Evolutionary conservation across 2,329 filamentous ascomycete species (phyloP), one percentile per base, ranked within the genome.

Genomic region (Spiromastix sp.): DNA sequence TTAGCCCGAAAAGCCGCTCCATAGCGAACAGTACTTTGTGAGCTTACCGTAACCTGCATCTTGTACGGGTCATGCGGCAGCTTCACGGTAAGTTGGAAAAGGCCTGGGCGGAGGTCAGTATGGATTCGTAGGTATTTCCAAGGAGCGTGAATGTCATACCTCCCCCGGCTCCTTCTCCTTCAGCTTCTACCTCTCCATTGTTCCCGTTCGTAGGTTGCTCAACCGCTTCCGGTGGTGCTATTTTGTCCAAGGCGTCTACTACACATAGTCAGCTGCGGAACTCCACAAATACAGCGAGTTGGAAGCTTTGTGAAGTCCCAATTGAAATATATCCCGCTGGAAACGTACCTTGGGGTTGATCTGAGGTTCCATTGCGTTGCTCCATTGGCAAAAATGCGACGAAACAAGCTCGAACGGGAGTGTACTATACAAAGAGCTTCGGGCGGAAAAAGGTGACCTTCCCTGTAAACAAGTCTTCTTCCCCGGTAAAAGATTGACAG

Each of bases 11-110:
- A n/a, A n/a, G n/a, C n/a, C n/a, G n/a, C n/a, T n/a, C n/a, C n/a
- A n/a, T n/a, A n/a, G n/a, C n/a, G n/a, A n/a, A n/a, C n/a, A n/a
- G n/a, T n/a, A n/a, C n/a, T 31, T 25, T 6, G 24, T 25, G 15
- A 30, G 66, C 73, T 63, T 61, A 93, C 86, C 75, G 85, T 87
- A 48, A 95, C 78, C 57, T 87, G 77, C 52, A 93, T 82, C 61
- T 84, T 79, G 49, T 77, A 73, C 9, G 83, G 77, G 49, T 79
- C 74, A 55, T 87, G 81, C 37, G 89, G 89, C 39, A 95, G 74
- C 58, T 81, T 75, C 52, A 96, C 77, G 42, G 77, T 82, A 52
- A 95, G 68, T 56, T 77, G 72, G 62, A 80, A 80, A 49, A 79
- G 69, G 50, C 65, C 68, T 68, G 43, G 34, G 20, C 17, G 19